phyloP scores from a whole-genome alignment of 1,284 basidiomycete species.

The Hemileia vastatrix region DNA sequence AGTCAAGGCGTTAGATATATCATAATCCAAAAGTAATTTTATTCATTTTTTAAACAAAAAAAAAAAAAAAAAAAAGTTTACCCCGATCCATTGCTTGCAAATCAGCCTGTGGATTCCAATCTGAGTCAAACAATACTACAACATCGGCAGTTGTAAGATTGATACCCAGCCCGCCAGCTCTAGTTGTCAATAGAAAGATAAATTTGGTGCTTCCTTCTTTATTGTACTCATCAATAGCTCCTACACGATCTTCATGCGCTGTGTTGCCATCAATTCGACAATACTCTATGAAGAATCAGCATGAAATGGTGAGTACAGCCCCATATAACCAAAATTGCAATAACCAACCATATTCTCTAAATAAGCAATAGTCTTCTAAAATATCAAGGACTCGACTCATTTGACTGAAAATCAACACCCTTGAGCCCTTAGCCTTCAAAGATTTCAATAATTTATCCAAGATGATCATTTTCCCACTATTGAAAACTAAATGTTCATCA shows the following conservation, averaged over 20 bases:
- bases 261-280: slow-evolving; percentile 95
- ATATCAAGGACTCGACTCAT: slow-evolving; percentile 96
- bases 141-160: slow-evolving; percentile 92
- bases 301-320: not conserved
- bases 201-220: slow-evolving; percentile 90
- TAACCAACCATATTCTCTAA: slow-evolving; percentile 76
- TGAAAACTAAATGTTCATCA: slow-evolving; percentile 89
- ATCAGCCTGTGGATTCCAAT: slow-evolving; percentile 99
- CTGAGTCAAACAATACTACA: slow-evolving; percentile 94
- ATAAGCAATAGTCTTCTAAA: slow-evolving; percentile 92
- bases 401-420: slow-evolving; percentile 94
- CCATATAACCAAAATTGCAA: not conserved
- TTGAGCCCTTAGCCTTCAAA: slow-evolving; percentile 86
- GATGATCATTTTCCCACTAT: slow-evolving; percentile 95
- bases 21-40: too few relatives aligned
- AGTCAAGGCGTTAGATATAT: too few relatives aligned
- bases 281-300: slow-evolving; percentile 56
- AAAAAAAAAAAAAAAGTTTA: not conserved
- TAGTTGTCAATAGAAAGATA: slow-evolving; percentile 91
- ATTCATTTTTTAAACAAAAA: too few relatives aligned
- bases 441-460: slow-evolving; percentile 81
- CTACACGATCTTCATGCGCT: slow-evolving; percentile 89
- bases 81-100: slow-evolving; percentile 93
- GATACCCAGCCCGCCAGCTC: slow-evolving; percentile 97
- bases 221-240: slow-evolving; percentile 97